These are phyloP conservation scores for Penicillium verhagenii DNA, from an alignment of 495 filamentous ascomycete genomes.

Conservation along the genomic window DNA sequence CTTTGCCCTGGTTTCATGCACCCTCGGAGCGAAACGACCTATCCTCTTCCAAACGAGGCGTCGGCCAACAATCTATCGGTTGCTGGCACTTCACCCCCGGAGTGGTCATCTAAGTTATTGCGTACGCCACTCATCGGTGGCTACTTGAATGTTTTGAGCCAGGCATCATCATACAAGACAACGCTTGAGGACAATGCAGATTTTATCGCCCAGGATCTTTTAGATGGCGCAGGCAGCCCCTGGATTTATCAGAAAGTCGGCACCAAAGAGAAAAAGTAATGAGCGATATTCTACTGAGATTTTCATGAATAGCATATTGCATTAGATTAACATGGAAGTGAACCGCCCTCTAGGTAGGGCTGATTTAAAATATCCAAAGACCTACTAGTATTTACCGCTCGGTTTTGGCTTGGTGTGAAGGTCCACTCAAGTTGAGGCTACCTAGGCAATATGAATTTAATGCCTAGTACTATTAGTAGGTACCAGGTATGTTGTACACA, in stretches of 20 bases:
- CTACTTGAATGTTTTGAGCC: conserved; percentile 16
- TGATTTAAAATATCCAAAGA: too few relatives aligned
- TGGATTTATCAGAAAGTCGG: conserved; percentile 31
- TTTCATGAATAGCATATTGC: too few relatives aligned
- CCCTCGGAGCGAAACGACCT: conserved; percentile 16
- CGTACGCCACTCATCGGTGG: conserved; percentile 22
- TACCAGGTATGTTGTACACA: too few relatives aligned
- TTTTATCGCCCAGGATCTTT: conserved; percentile 37
- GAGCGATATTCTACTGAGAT: too few relatives aligned
- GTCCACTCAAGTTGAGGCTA: too few relatives aligned
- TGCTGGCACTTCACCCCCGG: conserved; percentile 15
- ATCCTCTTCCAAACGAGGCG: conserved; percentile 10
- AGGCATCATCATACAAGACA: conserved; percentile 19
- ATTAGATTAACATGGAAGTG: too few relatives aligned
- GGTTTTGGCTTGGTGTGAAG: too few relatives aligned
- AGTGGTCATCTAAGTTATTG: conserved; percentile 10
- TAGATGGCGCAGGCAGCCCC: conserved; percentile 15
- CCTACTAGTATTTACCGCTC: too few relatives aligned
- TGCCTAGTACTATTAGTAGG: too few relatives aligned
- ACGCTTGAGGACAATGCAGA: conserved; percentile 34
- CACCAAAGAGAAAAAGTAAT: conserved; percentile 9
- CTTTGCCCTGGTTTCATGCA: conserved; percentile 25
- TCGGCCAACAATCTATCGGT: conserved; percentile 23
- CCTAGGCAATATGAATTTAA: too few relatives aligned
- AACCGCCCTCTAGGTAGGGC: too few relatives aligned